Base-by-base conservation (phyloP, 306 rosid genomes). In the Astragalus glycyphyllos region DNA sequence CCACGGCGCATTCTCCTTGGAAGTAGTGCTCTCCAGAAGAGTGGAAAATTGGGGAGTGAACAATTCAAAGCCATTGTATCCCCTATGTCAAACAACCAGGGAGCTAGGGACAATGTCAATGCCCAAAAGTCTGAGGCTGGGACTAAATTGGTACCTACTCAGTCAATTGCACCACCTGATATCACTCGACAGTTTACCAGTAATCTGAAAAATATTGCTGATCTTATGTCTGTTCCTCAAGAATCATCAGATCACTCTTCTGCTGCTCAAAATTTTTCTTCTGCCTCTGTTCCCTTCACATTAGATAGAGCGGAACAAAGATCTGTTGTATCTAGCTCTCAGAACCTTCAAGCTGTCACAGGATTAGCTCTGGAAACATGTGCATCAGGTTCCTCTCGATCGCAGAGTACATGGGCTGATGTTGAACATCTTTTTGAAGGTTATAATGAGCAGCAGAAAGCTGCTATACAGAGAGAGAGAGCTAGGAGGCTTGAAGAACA, bases 391-490 rank as follows among this genome's bases (percentile, higher is more conserved):
- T 65, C 89, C 42, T 76, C 88, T 63, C 82, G 73, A 55, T n/a
- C 95, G 42, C 89, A 88, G 45, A 75, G 71, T 57, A 48, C 85
- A 11, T 95, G 99, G 99, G 91, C 81, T 47, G 96, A 95, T 79
- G 87, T 91, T 69, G 99, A 87, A 55, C 96, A 91, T 80, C 81
- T 91, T 53, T 89, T 91, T 65, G 96, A 89, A 68, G 95, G 97
- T 71, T 95, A 85, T 67, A 92, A 91, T 78, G 99, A 87, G 80
- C 78, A 86, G 86, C 96, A 95, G 78, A 95, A 86, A 62, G 96
- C 92, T 82, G 96, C 99, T 5, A 89, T 95, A 49, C 99, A 95
- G 72, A 91, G 87, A 78, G 99, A 95, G 87, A 89, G 99, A 80
- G 68, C 91, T 54, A 91, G 99, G 85, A 85, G 99, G 80, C 79